phyloP scores from a whole-genome alignment of 202 grass and related monocot species.

The Zizania palustris region DNA sequence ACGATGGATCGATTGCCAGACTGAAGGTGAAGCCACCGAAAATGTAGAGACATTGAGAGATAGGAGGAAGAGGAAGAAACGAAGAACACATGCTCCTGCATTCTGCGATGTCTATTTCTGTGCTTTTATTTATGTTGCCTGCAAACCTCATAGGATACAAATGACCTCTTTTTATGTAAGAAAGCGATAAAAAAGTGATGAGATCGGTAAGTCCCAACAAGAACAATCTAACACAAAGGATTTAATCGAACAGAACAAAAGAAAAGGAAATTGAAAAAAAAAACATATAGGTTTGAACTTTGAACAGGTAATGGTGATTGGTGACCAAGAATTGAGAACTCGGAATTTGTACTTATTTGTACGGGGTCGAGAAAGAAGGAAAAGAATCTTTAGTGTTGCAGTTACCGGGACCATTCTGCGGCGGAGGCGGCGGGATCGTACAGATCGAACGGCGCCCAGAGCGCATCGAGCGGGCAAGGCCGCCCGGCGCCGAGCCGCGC shows the following conservation, averaged over 20 bases:
- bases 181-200: too few relatives aligned
- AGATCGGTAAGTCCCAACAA: too few relatives aligned
- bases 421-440: conserved; percentile 55
- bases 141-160: too few relatives aligned
- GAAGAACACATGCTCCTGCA: too few relatives aligned
- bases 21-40: too few relatives aligned
- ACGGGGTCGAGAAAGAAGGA: conserved; percentile 49
- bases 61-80: too few relatives aligned
- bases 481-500: conserved; percentile 68
- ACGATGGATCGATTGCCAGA: too few relatives aligned
- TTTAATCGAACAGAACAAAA: conserved; percentile 42
- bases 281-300: conserved; percentile 62
- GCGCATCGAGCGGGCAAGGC: conserved; percentile 89
- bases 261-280: conserved; percentile 20
- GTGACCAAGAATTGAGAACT: conserved; percentile 61
- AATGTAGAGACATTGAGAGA: too few relatives aligned
- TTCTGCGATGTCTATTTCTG: too few relatives aligned
- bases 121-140: too few relatives aligned
- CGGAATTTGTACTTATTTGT: conserved; percentile 53
- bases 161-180: too few relatives aligned
- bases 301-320: conserved; percentile 73
- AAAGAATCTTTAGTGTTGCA: conserved; percentile 43
- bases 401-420: conserved; percentile 59
- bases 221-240: too few relatives aligned
- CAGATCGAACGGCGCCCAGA: conserved; percentile 94